Evolutionary conservation across 352 stramenopile species (phyloP).

Genomic region (Globisporangium parvum): DNA sequence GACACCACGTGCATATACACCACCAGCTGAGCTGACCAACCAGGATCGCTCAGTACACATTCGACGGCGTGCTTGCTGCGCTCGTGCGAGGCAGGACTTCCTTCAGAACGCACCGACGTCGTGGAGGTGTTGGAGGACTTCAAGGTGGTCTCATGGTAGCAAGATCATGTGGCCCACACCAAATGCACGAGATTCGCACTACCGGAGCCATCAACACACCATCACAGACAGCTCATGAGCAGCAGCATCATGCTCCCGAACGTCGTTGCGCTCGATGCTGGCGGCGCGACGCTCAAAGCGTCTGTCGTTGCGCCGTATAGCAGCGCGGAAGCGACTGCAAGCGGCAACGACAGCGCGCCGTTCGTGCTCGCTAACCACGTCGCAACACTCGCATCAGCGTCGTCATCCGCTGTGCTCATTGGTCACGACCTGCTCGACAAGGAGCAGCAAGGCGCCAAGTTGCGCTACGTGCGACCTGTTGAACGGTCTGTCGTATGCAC

Average conservation of each 20-base stretch:
- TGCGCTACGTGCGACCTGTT: constrained; percentile 37
- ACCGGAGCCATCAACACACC: neutral
- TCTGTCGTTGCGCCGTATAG: constrained; percentile 21
- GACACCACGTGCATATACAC: too few relatives aligned
- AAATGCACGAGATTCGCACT: neutral
- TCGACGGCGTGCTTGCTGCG: neutral
- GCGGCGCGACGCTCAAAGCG: constrained; percentile 60
- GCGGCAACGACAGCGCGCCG: neutral
- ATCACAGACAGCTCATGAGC: too few relatives aligned
- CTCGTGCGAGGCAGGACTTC: too few relatives aligned
- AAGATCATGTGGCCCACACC: neutral
- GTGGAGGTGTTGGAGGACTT: too few relatives aligned
- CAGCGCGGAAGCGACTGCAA: too few relatives aligned
- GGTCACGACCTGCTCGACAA: constrained; percentile 47
- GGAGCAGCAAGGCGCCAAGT: constrained; percentile 38
- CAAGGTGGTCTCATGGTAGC: too few relatives aligned
- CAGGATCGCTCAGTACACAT: too few relatives aligned
- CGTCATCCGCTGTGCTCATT: constrained; percentile 21
- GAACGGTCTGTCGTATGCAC: constrained; percentile 41
- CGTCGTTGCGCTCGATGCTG: constrained; percentile 51
- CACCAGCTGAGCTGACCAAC: too few relatives aligned
- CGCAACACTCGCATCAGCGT: constrained; percentile 18
- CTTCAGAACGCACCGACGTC: too few relatives aligned
- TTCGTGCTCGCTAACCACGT: constrained; percentile 49
- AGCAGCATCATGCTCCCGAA: too few relatives aligned